Evolutionary conservation across 345 rosid genomes (phyloP), one percentile per base, ranked within the genome.

Genomic region (Balakata baccata): DNA sequence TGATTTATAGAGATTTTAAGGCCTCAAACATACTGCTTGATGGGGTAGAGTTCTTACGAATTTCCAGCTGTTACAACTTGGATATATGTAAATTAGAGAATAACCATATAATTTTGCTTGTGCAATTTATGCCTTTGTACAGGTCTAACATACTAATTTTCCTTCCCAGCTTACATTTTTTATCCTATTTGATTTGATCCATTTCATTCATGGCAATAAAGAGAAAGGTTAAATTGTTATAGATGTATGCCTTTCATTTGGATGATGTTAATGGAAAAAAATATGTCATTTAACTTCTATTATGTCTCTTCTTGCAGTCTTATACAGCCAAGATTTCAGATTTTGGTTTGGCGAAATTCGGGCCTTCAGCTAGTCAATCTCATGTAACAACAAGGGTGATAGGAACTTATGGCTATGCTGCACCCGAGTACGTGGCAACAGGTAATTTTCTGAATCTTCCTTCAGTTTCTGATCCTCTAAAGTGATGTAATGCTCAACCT

Each of bases 381-480:
- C 99, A 95, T 49, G 88, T 95, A 18, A 92, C 98, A 68, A 95
- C 99, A 16, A 81, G 98, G n/a, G 89, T 95, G 41, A 91, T 95
- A 90, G 99, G 98, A 39, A 95, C 99, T 8, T 68, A 84, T 11
- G 99, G 99, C 73, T 95, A 95, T 74, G 97, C 98, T 29, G 99
- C 99, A 61, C 99, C 99, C 0, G 99, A 95, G 74, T 95, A 95
- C 82, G 96, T 95, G 52, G 92, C 96, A 53, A 95, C 99, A 82
- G 97, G 97, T 91, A 79, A 73, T 60, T 70, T 52, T 51, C 25
- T 20, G 41, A 73, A 53, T 6, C 11, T 74, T 78, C 6, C 64
- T 52, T 18, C 46, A 37, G 43, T 58, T n/a, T 81, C 59, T 6
- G 2, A 64, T 64, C 43, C 22, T 46, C 47, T 54, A 13, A n/a